Percentiles rank a stretch among this genome's conserved stretches.
phyloP scores from a whole-genome alignment of 768 basidiomycete genomes.

The Postia placenta region DNA sequence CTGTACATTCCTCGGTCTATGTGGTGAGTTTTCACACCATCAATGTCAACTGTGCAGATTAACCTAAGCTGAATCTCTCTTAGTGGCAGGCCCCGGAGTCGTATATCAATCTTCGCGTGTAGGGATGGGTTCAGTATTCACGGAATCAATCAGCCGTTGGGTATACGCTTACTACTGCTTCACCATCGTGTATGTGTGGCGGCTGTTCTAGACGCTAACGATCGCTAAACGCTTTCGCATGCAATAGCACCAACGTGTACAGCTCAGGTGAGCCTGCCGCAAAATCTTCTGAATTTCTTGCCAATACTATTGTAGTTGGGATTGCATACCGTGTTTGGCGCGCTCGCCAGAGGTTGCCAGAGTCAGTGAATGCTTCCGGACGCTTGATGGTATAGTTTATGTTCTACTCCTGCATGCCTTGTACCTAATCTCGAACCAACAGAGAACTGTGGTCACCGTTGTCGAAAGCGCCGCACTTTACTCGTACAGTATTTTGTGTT shows the following conservation, averaged over 20 bases:
- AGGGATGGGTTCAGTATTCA: background rate
- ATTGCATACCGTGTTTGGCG: background rate
- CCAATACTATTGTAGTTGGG: background rate
- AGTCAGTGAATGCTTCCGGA: background rate
- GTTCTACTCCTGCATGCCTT: background rate
- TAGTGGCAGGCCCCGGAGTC: background rate
- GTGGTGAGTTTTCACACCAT: background rate
- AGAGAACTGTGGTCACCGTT: background rate
- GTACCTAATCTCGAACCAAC: background rate
- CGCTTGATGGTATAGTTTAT: background rate
- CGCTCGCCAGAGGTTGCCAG: background rate
- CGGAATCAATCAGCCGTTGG: background rate
- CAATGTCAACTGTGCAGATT: background rate
- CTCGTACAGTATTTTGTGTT: background rate
- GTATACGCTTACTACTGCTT: background rate
- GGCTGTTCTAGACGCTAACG: background rate
- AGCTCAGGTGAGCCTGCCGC: background rate
- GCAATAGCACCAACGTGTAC: background rate
- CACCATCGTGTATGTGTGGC: background rate
- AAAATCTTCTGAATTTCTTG: background rate
- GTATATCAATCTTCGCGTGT: background rate
- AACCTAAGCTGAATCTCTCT: background rate
- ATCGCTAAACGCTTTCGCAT: background rate
- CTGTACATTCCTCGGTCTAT: background rate
- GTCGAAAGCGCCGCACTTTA: conserved; percentile 1